Evolutionary conservation across 176 grass and related monocot species (phyloP).

Genomic region (Panicum miliaceum): DNA sequence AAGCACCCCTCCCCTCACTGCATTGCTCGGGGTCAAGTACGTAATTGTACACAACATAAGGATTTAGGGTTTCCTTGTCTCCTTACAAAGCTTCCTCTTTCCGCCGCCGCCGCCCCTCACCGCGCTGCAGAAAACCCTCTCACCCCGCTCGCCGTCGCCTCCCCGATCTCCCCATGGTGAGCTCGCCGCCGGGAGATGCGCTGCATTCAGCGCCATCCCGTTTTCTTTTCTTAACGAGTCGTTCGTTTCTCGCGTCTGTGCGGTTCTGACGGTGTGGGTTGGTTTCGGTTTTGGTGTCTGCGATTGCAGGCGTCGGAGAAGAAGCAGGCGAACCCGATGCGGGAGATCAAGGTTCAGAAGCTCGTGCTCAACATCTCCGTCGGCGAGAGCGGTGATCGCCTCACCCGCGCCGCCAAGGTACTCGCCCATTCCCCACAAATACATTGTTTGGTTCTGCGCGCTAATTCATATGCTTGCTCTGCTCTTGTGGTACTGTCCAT

Average conservation of each 20-base stretch:
- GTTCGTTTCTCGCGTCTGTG: too few species aligned
- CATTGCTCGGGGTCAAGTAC: neutral
- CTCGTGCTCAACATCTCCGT: constrained; percentile 91
- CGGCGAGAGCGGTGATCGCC: constrained; percentile 89
- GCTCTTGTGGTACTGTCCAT: neutral
- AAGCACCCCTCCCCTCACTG: neutral
- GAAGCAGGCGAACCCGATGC: constrained; percentile 79
- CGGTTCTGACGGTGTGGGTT: constrained; percentile 18
- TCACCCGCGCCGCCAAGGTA: constrained; percentile 78
- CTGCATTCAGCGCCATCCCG: neutral
- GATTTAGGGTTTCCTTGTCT: constrained; percentile 53
- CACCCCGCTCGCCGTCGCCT: neutral
- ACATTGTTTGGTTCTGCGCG: neutral
- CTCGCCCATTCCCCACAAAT: neutral
- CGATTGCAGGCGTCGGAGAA: constrained; percentile 74
- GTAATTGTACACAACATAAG: constrained; percentile 21
- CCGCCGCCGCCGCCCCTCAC: constrained; percentile 33
- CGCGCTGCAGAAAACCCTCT: neutral
- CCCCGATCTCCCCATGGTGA: constrained; percentile 56
- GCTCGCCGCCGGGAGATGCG: neutral
- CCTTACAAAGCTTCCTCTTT: neutral
- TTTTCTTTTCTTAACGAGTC: neutral
- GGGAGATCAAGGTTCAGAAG: constrained; percentile 90
- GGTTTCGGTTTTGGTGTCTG: constrained; percentile 2
- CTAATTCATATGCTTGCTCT: neutral